Conservation (phyloP, 75 land plant genomes). For the Pinus tabuliformis region DNA sequence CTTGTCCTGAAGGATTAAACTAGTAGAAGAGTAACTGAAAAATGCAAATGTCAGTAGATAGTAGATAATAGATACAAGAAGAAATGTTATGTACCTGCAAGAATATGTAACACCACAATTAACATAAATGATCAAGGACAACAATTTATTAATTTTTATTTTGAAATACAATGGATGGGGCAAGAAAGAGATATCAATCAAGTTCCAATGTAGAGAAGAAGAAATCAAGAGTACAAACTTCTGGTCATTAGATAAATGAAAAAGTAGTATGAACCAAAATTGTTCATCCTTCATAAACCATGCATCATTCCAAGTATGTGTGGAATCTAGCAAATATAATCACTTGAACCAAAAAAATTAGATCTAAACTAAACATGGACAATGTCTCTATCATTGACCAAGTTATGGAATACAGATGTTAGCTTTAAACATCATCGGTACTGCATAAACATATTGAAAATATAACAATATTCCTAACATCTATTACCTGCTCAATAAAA, state of each 20-base stretch:
- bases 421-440: not conserved
- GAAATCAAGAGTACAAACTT: not conserved
- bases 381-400: constrained; percentile 44
- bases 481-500: not conserved
- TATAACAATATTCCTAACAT: not conserved
- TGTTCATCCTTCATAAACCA: constrained; percentile 96
- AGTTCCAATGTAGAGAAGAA: not conserved
- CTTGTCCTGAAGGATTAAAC: constrained; percentile 93
- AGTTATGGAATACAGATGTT: not conserved
- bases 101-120: no score
- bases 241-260: not conserved
- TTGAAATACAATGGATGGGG: no score
- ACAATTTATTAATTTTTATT: no score
- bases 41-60: no score
- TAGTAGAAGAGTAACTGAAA: constrained; percentile 68
- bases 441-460: not conserved
- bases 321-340: constrained; percentile 78
- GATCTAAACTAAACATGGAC: constrained; percentile 79
- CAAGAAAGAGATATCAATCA: no score
- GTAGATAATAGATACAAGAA: no score
- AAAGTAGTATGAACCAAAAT: constrained; percentile 49
- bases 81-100: no score
- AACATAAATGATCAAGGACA: no score
- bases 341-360: constrained; percentile 71
- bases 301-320: constrained; percentile 88